Evolutionary conservation across 116 monocot genomes (phyloP).

Genomic region (Trichopus zeylanicus): DNA sequence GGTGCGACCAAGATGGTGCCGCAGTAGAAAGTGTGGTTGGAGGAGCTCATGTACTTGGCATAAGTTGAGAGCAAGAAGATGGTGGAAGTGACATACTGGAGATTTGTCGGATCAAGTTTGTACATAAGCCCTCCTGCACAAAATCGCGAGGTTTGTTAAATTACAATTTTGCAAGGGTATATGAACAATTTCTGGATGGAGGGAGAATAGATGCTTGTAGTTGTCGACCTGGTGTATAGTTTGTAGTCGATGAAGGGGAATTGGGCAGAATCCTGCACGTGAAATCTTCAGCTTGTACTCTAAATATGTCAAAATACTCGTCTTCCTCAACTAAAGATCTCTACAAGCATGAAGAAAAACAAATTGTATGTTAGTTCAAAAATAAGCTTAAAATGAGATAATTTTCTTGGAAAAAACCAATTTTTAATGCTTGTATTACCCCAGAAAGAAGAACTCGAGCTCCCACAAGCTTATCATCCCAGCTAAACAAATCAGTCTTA

Average conservation of each 20-base stretch:
- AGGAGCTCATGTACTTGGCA: slow-evolving; percentile 51
- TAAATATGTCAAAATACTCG: slow-evolving; percentile 24
- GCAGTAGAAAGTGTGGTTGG: slow-evolving; percentile 31
- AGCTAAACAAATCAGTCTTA: slow-evolving; percentile 49
- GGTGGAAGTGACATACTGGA: slow-evolving; percentile 56
- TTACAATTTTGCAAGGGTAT: too few species aligned
- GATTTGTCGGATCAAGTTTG: slow-evolving; percentile 45
- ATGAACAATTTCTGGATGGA: too few species aligned
- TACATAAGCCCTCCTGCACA: slow-evolving; percentile 48
- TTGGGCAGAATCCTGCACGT: slow-evolving; percentile 45
- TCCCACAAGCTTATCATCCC: slow-evolving; percentile 60
- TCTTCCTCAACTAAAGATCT: too few species aligned
- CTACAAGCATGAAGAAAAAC: too few species aligned
- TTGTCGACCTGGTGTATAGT: slow-evolving; percentile 42
- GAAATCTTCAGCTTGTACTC: slow-evolving; percentile 45
- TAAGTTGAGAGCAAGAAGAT: slow-evolving; percentile 48
- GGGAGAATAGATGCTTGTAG: not conserved
- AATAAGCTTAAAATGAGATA: too few species aligned
- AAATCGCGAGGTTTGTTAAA: not conserved
- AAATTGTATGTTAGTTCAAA: too few species aligned
- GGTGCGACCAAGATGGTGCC: slow-evolving; percentile 31
- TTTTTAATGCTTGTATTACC: slow-evolving; percentile 11
- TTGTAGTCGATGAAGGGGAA: slow-evolving; percentile 44
- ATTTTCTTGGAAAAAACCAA: too few species aligned
- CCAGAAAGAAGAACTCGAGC: slow-evolving; percentile 40